phyloP scores from a whole-genome alignment of 768 basidiomycete genomes.

The Chalciporus pseudorubinellus region DNA sequence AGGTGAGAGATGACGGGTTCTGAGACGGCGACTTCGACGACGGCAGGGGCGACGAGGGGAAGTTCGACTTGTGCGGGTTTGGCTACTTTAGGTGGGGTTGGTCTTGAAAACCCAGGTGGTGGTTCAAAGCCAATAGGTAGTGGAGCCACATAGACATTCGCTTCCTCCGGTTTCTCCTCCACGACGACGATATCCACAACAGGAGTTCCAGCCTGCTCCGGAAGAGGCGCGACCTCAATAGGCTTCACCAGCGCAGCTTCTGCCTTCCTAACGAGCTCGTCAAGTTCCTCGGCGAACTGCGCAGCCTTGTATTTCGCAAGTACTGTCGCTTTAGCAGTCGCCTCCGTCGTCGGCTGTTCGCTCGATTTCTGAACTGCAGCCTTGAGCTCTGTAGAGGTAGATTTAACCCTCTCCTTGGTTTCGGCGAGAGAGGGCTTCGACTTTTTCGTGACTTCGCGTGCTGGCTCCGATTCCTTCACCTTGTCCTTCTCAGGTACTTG shows the following conservation, averaged over 20 bases:
- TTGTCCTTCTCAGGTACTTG: constrained; percentile 18
- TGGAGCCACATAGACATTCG: constrained; percentile 54
- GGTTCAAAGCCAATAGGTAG: constrained; percentile 94
- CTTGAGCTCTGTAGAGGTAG: constrained; percentile 44
- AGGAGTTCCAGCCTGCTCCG: constrained; percentile 26
- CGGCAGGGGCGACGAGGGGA: constrained; percentile 78
- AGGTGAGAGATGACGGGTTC: constrained; percentile 95
- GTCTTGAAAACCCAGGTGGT: constrained; percentile 81
- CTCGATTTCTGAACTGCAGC: constrained; percentile 43
- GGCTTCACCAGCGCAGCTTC: constrained; percentile 65
- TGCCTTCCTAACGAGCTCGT: constrained; percentile 66
- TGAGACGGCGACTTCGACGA: constrained; percentile 65
- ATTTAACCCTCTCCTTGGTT: constrained; percentile 44
- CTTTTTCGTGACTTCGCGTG: constrained; percentile 36
- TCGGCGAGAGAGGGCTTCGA: constrained; percentile 39
- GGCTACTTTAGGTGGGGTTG: constrained; percentile 48
- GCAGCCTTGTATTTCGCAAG: constrained; percentile 44
- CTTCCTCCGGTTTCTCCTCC: constrained; percentile 24
- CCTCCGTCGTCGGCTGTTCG: constrained; percentile 27
- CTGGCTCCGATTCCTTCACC: constrained; percentile 29
- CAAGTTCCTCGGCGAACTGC: constrained; percentile 60
- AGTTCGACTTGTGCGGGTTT: constrained; percentile 40
- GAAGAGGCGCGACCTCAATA: constrained; percentile 18
- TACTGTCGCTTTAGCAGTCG: constrained; percentile 37
- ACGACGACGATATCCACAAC: constrained; percentile 27